Conservation (phyloP, 1,284 basidiomycete species). For the Trametes versicolor region DNA sequence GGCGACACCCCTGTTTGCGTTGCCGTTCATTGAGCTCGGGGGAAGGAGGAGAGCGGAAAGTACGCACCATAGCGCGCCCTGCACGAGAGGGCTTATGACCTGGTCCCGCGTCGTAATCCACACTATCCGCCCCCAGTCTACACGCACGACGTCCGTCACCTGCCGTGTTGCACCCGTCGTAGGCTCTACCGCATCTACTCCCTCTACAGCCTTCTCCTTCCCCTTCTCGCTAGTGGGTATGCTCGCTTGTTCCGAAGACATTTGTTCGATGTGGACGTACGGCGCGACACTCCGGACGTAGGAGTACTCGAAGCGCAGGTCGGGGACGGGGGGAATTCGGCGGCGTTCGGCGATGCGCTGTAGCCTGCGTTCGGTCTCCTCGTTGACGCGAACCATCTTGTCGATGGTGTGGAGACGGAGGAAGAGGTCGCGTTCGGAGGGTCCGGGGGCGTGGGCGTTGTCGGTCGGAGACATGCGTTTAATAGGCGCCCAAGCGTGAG, state of each 20-base stretch:
- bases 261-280: constrained; percentile 56
- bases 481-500: neutral
- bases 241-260: constrained; percentile 1
- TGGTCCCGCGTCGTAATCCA: constrained; percentile 78
- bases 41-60: neutral
- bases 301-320: constrained; percentile 77
- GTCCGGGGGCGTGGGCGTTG: neutral
- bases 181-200: constrained; percentile 33
- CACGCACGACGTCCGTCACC: constrained; percentile 50
- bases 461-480: constrained; percentile 7
- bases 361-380: constrained; percentile 24
- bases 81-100: constrained; percentile 70
- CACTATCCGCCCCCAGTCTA: constrained; percentile 67
- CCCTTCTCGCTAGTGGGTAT: constrained; percentile 44
- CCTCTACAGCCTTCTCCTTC: constrained; percentile 34
- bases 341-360: constrained; percentile 29
- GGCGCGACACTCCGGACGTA: constrained; percentile 68
- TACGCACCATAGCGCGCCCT: constrained; percentile 75
- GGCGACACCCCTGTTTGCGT: constrained; percentile 38
- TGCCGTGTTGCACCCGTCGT: constrained; percentile 29
- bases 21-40: neutral
- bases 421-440: constrained; percentile 26
- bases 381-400: constrained; percentile 30
- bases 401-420: constrained; percentile 29
- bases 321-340: constrained; percentile 51